These are phyloP conservation scores for Berberis thunbergii DNA, from an alignment of 164 flowering plant species.

Conservation along the genomic window DNA sequence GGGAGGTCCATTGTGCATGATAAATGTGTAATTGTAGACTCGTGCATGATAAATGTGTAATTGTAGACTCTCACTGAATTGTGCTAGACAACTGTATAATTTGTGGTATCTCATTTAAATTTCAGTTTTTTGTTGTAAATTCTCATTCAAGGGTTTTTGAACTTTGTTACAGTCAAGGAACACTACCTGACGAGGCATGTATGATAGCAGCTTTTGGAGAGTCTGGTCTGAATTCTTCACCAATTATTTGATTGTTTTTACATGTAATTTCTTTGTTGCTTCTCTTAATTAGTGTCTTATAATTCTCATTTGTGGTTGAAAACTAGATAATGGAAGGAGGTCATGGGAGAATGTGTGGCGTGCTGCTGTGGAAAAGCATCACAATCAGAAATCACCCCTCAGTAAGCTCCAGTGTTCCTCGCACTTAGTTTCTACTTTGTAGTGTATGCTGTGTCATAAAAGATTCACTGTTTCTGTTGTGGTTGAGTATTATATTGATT, in stretches of 20 bases:
- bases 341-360: conserved; percentile 82
- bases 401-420: conserved; percentile 44
- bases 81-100: too few relatives aligned
- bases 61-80: too few relatives aligned
- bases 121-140: not conserved
- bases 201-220: conserved; percentile 94
- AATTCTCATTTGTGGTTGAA: conserved; percentile 1
- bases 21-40: too few relatives aligned
- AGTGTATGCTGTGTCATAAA: not conserved
- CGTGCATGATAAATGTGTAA: too few relatives aligned
- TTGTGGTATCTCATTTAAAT: too few relatives aligned
- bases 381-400: conserved; percentile 38
- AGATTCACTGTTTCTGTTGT: not conserved
- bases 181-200: conserved; percentile 80
- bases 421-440: conserved; percentile 13
- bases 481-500: not conserved
- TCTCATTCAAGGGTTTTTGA: not conserved
- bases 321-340: conserved; percentile 71
- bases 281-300: not conserved
- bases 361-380: conserved; percentile 45
- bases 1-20: too few relatives aligned
- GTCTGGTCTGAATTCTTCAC: conserved; percentile 28
- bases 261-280: not conserved
- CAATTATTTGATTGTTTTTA: not conserved
- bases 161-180: conserved; percentile 64